These are phyloP conservation scores for Phytopythium montanum DNA, from an alignment of 352 stramenopile genomes.

Conservation along the genomic window DNA sequence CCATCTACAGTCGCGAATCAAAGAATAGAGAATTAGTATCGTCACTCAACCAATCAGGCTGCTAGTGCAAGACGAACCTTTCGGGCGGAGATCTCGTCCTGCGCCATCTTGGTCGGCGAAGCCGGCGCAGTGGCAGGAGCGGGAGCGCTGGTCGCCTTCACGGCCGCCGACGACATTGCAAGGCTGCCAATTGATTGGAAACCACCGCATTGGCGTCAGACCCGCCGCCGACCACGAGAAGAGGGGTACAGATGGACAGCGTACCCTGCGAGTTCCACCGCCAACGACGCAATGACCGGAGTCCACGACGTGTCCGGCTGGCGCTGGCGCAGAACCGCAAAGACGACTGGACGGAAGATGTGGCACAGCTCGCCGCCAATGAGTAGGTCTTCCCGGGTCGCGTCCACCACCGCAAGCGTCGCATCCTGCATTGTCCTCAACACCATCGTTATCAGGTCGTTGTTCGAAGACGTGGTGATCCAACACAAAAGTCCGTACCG, in stretches of 20 bases:
- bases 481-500: conserved; percentile 19
- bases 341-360: conserved; percentile 69
- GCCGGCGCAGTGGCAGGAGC: conserved; percentile 12
- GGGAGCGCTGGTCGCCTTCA: conserved; percentile 27
- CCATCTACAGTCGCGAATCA: conserved; percentile 41
- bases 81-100: conserved; percentile 53
- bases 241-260: not conserved
- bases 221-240: not conserved
- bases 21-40: not conserved
- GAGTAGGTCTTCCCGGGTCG: conserved; percentile 39
- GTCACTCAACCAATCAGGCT: not conserved
- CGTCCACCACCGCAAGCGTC: conserved; percentile 32
- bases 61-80: conserved; percentile 40
- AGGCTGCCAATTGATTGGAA: conserved; percentile 41
- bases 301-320: conserved; percentile 57
- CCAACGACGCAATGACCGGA: conserved; percentile 46
- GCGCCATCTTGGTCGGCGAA: conserved; percentile 27
- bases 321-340: conserved; percentile 61
- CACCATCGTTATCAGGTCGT: not conserved
- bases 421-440: conserved; percentile 27
- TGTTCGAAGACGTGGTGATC: not conserved
- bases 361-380: conserved; percentile 71
- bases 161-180: conserved; percentile 44
- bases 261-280: conserved; percentile 62
- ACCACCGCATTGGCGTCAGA: conserved; percentile 6